These are phyloP conservation scores for Dryas octopetala DNA, from an alignment of 306 rosid genomes.

Conservation along the genomic window DNA sequence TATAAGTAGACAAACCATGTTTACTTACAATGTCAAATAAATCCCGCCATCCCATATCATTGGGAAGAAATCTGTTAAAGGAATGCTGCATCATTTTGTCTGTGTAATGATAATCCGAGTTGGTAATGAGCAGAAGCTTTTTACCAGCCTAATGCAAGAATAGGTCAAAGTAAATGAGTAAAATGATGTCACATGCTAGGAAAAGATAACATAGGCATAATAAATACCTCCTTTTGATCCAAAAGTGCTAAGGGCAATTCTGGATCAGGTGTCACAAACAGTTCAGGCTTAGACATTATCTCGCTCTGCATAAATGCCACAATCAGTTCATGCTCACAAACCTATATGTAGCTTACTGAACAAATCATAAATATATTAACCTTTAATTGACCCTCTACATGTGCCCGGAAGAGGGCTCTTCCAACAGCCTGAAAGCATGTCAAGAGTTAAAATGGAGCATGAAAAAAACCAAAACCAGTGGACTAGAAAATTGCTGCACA, in stretches of 20 bases:
- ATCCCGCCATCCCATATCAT: slow-evolving; percentile 94
- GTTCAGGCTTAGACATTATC: slow-evolving; percentile 97
- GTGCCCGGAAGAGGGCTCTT: slow-evolving; percentile 94
- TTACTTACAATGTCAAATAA: slow-evolving; percentile 90
- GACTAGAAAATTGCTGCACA: slow-evolving; percentile 7
- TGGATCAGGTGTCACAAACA: slow-evolving; percentile 93
- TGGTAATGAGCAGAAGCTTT: slow-evolving; percentile 91
- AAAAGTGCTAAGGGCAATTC: slow-evolving; percentile 83
- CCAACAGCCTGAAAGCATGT: slow-evolving; percentile 83
- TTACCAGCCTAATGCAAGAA: slow-evolving; percentile 82
- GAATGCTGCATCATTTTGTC: slow-evolving; percentile 98
- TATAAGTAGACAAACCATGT: background rate
- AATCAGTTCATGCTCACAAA: slow-evolving; percentile 30
- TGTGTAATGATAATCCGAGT: slow-evolving; percentile 89
- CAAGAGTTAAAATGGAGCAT: slow-evolving; percentile 34
- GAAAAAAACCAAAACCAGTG: slow-evolving; percentile 21
- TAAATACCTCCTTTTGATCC: slow-evolving; percentile 91
- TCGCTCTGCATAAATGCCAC: slow-evolving; percentile 68
- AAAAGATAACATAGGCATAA: slow-evolving; percentile 16
- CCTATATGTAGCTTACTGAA: slow-evolving; percentile 8
- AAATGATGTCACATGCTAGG: slow-evolving; percentile 9
- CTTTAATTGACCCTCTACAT: slow-evolving; percentile 98
- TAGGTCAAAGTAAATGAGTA: slow-evolving; percentile 21
- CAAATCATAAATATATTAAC: slow-evolving; percentile 34
- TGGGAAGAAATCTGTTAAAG: slow-evolving; percentile 92